Base-by-base conservation (phyloP, 768 basidiomycete species). In the Pulveroboletus ravenelii region DNA sequence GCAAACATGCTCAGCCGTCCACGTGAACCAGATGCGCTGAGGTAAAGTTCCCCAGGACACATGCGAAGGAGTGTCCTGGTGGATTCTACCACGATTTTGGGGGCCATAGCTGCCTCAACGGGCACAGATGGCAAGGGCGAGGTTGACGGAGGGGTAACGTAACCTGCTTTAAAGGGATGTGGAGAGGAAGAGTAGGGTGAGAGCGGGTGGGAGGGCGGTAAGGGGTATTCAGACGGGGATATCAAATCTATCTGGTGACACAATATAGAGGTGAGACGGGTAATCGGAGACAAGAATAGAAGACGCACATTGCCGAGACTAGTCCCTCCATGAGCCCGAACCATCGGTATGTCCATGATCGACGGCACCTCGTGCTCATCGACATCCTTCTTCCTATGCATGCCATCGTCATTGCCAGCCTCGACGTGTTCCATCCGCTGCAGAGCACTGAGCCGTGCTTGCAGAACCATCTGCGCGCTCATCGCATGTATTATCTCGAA, bases 161-260 rank as follows among this genome's bases (percentile, higher is more conserved):
- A 59, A 14, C 51, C 59, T 20, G 49, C 50, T 38, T 30, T 62
- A 0, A 27, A 0, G 7, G 55, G 61, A 41, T 50, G 70, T 54
- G 29, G 57, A 36, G 23, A 52, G 10, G 27, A 17, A 23, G 52
- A 61, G 30, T 38, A 57, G 9, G 64, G 63, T 3, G 64, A 66
- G 27, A 64, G 58, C 13, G 47, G 59, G 51, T 35, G 51, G 29
- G 39, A 56, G 31, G 20, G 69, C 25, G 52, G 50, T 17, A 71
- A 34, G 1, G 72, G 74, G 52, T 74, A 74, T 39, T 68, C 55
- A 2, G 49, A 56, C n/a, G 77, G 74, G 39, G 67, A 52, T 18
- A 70, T 44, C 10, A 51, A 17, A 43, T 74, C 71, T 17, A 68
- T 20, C 74, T 78, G 25, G 39, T 17, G 10, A 5, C 9, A 15